These are phyloP conservation scores for Spirogloea muscicola DNA, from an alignment of 139 green algal species.

Conservation along the genomic window DNA sequence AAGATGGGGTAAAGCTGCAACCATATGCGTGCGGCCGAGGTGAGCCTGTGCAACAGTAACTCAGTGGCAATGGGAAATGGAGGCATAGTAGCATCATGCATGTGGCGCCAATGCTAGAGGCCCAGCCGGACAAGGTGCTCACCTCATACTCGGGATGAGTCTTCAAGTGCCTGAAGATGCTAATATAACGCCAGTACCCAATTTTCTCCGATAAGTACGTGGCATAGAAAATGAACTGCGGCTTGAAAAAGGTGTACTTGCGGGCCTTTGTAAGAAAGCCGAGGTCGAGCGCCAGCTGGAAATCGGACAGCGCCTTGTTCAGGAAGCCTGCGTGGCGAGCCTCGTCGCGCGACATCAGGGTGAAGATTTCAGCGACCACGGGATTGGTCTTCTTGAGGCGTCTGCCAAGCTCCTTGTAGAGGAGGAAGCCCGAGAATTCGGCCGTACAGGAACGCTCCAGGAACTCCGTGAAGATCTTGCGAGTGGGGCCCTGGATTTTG, in stretches of 20 bases:
- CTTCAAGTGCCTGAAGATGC: constrained; percentile 88
- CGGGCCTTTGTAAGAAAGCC: constrained; percentile 99
- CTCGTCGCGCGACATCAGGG: constrained; percentile 97
- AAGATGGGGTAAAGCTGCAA: constrained; percentile 98
- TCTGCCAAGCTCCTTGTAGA: constrained; percentile 99
- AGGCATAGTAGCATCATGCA: too few relatives aligned
- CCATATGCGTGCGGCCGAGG: too few relatives aligned
- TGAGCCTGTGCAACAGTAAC: too few relatives aligned
- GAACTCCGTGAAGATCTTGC: constrained; percentile 99
- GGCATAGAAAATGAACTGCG: constrained; percentile 98
- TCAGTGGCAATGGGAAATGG: too few relatives aligned
- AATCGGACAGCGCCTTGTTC: constrained; percentile 95
- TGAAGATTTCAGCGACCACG: constrained; percentile 92
- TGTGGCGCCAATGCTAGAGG: too few relatives aligned
- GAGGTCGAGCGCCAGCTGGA: constrained; percentile 93
- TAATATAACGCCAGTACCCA: constrained; percentile 99
- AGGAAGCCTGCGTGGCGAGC: constrained; percentile 97
- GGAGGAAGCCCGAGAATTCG: constrained; percentile 97
- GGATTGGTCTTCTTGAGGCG: constrained; percentile 93
- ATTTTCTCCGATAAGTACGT: constrained; percentile 95
- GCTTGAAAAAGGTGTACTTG: constrained; percentile 94
- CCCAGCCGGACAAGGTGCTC: too few relatives aligned
- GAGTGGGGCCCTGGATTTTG: constrained; percentile 71
- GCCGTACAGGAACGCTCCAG: constrained; percentile 98
- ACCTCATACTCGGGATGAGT: constrained; percentile 85